Evolutionary conservation across 164 flowering plant genomes (phyloP), one percentile per base, ranked within the genome.

Genomic region (Brasenia schreberi): DNA sequence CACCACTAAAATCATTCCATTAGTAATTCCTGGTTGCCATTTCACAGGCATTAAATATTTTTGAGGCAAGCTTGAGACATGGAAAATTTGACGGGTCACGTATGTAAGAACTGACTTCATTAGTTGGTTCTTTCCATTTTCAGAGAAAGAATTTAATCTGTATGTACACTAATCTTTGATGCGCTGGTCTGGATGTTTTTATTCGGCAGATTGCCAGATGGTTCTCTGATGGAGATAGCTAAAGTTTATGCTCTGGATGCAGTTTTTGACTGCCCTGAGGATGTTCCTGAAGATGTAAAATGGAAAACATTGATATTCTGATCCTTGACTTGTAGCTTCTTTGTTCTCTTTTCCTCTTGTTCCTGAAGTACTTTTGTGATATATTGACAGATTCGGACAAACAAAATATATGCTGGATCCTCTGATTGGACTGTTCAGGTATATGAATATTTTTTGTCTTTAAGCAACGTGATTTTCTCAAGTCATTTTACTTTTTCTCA

Each of bases 81-180:
- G 98, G 98, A 65, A 93, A 93, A 72, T 93, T 93, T 78, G 95
- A 93, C 70, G 89, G 78, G 69, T 93, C 97, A 61, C 87, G 98
- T 9, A 79, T 80, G 97, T 93, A 82, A 78, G 92, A 70, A 66
- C 62, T 49, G 71, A 27, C 23, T 61, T 5, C 11, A 45, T 45
- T 45, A 7, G 5, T 5, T 7, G 7, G 14, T 45, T 45, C 14
- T 45, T 45, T 45, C 53, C 53, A 5, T 12, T 45, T 45, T 45
- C 14, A 45, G 53, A 12, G 7, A 12, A 7, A 45, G 14, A 45
- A 45, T 12, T 45, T 45, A 7, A 12, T 12, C 14, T 45, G 14
- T 23, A 23, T 23, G 1, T 23, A 23, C 27, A 23, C 27, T 23
- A 23, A 23, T 23, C 27, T 23, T 23, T 23, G 27, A 23, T 23